These are phyloP conservation scores for Penicillium sp. DNA, from an alignment of 2,329 filamentous ascomycete species.

Conservation along the genomic window DNA sequence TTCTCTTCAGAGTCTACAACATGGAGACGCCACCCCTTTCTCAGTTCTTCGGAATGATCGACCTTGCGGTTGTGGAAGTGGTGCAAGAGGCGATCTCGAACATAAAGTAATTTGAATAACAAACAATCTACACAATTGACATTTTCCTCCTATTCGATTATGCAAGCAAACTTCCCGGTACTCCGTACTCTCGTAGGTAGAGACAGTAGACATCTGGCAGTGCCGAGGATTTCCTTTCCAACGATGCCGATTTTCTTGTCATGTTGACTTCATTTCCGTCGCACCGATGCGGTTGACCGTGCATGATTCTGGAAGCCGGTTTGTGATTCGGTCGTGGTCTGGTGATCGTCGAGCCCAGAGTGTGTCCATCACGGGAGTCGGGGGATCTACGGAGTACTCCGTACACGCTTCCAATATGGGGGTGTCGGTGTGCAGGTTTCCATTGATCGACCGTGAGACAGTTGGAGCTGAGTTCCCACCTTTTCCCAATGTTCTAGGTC, in stretches of 20 bases:
- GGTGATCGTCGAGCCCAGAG: slow-evolving; percentile 4
- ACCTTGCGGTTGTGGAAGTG: slow-evolving; percentile 18
- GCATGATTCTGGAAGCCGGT: slow-evolving; percentile 10
- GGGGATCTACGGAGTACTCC: background rate
- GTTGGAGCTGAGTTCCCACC: background rate
- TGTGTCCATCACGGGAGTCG: background rate
- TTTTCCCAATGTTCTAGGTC: background rate
- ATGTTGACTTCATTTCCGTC: background rate
- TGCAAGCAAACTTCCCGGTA: background rate
- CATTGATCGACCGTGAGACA: background rate
- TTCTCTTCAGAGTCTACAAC: slow-evolving; percentile 11
- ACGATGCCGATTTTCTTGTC: background rate
- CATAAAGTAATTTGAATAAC: slow-evolving; percentile 11
- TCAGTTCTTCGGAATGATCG: slow-evolving; percentile 13
- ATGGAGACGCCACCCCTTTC: slow-evolving; percentile 12
- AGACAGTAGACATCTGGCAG: background rate
- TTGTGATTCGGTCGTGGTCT: slow-evolving; percentile 5
- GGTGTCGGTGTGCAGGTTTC: slow-evolving; percentile 7
- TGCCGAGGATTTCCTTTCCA: background rate
- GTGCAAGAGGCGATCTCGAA: slow-evolving; percentile 16
- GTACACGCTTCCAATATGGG: background rate
- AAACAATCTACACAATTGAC: background rate
- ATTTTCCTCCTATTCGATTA: background rate
- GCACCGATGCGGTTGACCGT: slow-evolving; percentile 3
- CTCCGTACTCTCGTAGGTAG: too few relatives aligned